Conservation (phyloP, 2,329 filamentous ascomycete species). For the Aspergillus alliaceus region DNA sequence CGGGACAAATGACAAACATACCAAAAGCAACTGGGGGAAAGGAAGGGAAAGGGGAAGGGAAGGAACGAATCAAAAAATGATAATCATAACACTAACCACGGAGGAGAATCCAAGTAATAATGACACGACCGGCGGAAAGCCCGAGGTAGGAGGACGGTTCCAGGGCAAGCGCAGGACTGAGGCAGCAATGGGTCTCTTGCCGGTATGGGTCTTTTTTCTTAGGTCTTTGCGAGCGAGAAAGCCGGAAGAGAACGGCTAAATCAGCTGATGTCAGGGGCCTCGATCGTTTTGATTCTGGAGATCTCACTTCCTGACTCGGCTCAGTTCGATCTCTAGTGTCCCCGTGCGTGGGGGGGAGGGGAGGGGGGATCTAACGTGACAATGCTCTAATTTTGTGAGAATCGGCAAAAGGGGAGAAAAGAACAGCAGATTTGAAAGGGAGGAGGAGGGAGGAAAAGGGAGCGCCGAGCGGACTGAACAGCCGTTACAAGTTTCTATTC, state of each 20-base stretch:
- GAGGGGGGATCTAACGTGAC: neutral
- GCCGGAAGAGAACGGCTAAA: conserved; percentile 21
- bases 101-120: conserved; percentile 8
- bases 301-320: neutral
- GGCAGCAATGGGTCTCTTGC: conserved; percentile 20
- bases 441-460: conserved; percentile 15
- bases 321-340: neutral
- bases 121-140: neutral
- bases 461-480: conserved; percentile 14
- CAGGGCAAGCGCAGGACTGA: conserved; percentile 16
- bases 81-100: conserved; percentile 19
- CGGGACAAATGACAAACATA: neutral
- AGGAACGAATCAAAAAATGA: conserved; percentile 8
- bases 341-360: conserved; percentile 5
- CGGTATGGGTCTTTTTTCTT: conserved; percentile 20
- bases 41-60: neutral
- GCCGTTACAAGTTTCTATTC: conserved; percentile 23
- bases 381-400: neutral
- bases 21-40: neutral
- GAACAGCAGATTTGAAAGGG: conserved; percentile 10
- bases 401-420: neutral
- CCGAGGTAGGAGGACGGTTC: conserved; percentile 9
- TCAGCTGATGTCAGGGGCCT: conserved; percentile 21
- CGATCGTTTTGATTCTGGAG: neutral
- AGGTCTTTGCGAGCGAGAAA: conserved; percentile 9